These are phyloP conservation scores for Rosellinia necatrix DNA, from an alignment of 2,329 filamentous ascomycete genomes.

Conservation along the genomic window DNA sequence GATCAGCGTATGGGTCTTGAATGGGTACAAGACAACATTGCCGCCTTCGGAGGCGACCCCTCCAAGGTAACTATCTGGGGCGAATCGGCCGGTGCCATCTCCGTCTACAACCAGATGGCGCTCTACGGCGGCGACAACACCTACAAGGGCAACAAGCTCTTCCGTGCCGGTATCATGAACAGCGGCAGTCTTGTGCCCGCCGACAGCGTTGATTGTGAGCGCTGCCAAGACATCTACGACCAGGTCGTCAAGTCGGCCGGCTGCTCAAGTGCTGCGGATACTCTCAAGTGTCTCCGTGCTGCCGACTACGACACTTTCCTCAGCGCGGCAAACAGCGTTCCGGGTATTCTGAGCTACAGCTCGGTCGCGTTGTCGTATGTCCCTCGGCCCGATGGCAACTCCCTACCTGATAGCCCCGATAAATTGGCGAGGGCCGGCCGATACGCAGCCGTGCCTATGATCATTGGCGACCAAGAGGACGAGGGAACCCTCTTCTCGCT, in stretches of 20 bases:
- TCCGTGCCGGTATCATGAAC: slow-evolving; percentile 80
- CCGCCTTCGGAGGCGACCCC: slow-evolving; percentile 77
- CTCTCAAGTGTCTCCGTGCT: slow-evolving; percentile 67
- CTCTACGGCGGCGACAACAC: slow-evolving; percentile 73
- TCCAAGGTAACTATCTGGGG: slow-evolving; percentile 81
- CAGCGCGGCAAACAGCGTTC: slow-evolving; percentile 70
- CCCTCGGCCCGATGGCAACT: slow-evolving; percentile 71
- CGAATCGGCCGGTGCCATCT: slow-evolving; percentile 73
- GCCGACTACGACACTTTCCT: slow-evolving; percentile 65
- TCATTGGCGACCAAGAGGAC: slow-evolving; percentile 78
- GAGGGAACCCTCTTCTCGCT: slow-evolving; percentile 77
- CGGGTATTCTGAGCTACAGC: slow-evolving; percentile 68
- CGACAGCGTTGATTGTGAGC: slow-evolving; percentile 66
- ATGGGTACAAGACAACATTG: slow-evolving; percentile 80
- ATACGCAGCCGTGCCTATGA: slow-evolving; percentile 65
- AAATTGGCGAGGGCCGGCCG: slow-evolving; percentile 55
- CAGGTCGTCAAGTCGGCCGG: slow-evolving; percentile 63
- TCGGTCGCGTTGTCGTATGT: slow-evolving; percentile 74
- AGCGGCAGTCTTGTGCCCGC: slow-evolving; percentile 68
- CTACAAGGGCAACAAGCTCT: slow-evolving; percentile 76
- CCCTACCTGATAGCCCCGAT: slow-evolving; percentile 67
- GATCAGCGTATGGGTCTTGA: slow-evolving; percentile 75
- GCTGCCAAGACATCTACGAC: slow-evolving; percentile 69
- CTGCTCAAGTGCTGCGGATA: slow-evolving; percentile 61
- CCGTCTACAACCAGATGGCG: slow-evolving; percentile 75